Percentiles rank a stretch among this genome's conserved stretches.
Evolutionary conservation across 2,329 filamentous ascomycete genomes (phyloP).

Genomic region (Bipolaris cookei): DNA sequence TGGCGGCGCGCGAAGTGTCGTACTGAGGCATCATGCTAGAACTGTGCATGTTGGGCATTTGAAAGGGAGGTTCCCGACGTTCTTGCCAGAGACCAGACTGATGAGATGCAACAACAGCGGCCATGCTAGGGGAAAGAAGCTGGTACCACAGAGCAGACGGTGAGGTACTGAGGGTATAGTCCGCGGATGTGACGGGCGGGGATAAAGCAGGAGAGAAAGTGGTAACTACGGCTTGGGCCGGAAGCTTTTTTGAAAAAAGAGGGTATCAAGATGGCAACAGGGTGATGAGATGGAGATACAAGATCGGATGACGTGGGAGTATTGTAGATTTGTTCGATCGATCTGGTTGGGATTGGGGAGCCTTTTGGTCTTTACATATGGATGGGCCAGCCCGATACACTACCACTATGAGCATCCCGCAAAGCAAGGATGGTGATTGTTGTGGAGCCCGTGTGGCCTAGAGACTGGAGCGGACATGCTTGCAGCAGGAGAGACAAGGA

Average conservation of each 20-base stretch:
- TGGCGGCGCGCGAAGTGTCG: slow-evolving; percentile 35
- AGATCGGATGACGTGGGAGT: slow-evolving; percentile 40
- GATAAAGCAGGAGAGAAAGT: slow-evolving; percentile 25
- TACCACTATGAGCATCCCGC: slow-evolving; percentile 38
- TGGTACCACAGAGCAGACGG: slow-evolving; percentile 26
- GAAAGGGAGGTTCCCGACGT: slow-evolving; percentile 37
- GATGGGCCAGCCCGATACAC: slow-evolving; percentile 32
- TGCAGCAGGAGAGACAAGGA: slow-evolving; percentile 44
- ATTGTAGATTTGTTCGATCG: slow-evolving; percentile 38
- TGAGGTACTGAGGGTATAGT: slow-evolving; percentile 29
- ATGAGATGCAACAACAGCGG: slow-evolving; percentile 47
- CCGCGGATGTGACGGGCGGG: slow-evolving; percentile 21
- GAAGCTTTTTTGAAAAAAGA: slow-evolving; percentile 27
- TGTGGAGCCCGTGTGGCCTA: slow-evolving; percentile 40
- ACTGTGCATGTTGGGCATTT: slow-evolving; percentile 42
- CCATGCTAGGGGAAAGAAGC: slow-evolving; percentile 41
- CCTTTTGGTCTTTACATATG: slow-evolving; percentile 47
- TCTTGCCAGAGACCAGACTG: slow-evolving; percentile 46
- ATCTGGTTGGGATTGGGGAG: slow-evolving; percentile 35
- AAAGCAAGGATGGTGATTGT: slow-evolving; percentile 44
- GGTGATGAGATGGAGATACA: slow-evolving; percentile 26
- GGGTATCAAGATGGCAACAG: slow-evolving; percentile 29
- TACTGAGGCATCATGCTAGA: slow-evolving; percentile 40
- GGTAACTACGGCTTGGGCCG: slow-evolving; percentile 35
- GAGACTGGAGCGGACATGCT: slow-evolving; percentile 40